These are phyloP conservation scores for Hypsizygus marmoreus DNA, from an alignment of 768 basidiomycete genomes.

Conservation along the genomic window DNA sequence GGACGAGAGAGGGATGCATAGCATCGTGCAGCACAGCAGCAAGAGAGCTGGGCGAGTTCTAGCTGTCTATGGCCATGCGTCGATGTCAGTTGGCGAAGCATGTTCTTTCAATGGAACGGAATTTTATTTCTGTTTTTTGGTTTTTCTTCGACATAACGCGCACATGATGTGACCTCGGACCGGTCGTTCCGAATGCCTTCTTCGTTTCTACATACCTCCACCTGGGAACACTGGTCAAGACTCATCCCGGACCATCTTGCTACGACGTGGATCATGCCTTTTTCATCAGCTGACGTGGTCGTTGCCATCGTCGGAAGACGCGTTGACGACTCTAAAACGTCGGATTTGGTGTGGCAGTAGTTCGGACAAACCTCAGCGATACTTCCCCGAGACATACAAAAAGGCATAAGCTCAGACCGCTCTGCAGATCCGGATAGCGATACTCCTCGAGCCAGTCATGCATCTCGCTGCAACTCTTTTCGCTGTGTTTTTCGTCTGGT, in stretches of 20 bases:
- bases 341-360: conserved; percentile 10
- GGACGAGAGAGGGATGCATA: conserved; percentile 2
- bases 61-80: conserved; percentile 5
- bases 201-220: too few species aligned
- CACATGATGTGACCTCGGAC: conserved; percentile 16
- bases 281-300: conserved; percentile 2
- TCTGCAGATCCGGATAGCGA: conserved; percentile 11
- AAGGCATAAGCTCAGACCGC: conserved; percentile 2
- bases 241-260: too few species aligned
- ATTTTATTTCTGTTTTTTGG: too few species aligned
- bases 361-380: conserved; percentile 25
- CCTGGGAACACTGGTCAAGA: too few species aligned
- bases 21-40: conserved; percentile 4
- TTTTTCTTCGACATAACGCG: conserved; percentile 14
- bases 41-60: not conserved
- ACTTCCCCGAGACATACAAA: conserved; percentile 29
- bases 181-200: too few species aligned
- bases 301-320: not conserved
- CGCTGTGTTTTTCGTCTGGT: conserved; percentile 21
- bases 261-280: not conserved
- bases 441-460: not conserved
- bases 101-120: not conserved
- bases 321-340: not conserved
- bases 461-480: conserved; percentile 18
- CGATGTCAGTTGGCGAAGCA: conserved; percentile 11